Conservation (phyloP, 768 basidiomycete genomes). For the Tylopilus plumbeoviolaceoides region DNA sequence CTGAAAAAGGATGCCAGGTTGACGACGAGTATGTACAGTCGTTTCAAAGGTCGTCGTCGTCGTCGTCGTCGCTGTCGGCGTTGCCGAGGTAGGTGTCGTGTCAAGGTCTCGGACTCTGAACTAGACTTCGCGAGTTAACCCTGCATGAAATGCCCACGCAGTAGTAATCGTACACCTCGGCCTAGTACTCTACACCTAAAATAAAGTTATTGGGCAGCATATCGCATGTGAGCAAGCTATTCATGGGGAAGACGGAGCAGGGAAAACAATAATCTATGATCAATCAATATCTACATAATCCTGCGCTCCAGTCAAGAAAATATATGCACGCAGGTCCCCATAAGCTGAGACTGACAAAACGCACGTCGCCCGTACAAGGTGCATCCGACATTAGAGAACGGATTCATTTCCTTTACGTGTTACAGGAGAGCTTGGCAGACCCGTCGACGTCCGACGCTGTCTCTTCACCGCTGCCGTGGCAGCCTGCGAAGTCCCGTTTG, state of each 20-base stretch:
- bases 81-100: background rate
- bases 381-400: slow-evolving; percentile 3
- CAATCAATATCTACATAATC: slow-evolving; percentile 30
- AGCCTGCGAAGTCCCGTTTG: slow-evolving; percentile 16
- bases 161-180: slow-evolving; percentile 17
- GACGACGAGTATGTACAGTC: slow-evolving; percentile 29
- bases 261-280: slow-evolving; percentile 32
- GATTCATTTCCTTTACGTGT: slow-evolving; percentile 29
- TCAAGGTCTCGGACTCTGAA: background rate
- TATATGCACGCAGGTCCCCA: slow-evolving; percentile 26
- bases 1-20: slow-evolving; percentile 68
- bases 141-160: slow-evolving; percentile 21
- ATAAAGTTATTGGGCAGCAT: slow-evolving; percentile 33
- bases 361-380: slow-evolving; percentile 1
- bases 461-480: slow-evolving; percentile 58
- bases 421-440: slow-evolving; percentile 39
- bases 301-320: slow-evolving; percentile 33
- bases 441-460: slow-evolving; percentile 73
- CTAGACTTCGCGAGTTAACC: slow-evolving; percentile 7
- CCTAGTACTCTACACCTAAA: slow-evolving; percentile 29
- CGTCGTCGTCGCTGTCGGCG: slow-evolving; percentile 6
- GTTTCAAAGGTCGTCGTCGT: slow-evolving; percentile 4
- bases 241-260: slow-evolving; percentile 3
- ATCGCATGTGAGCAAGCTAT: slow-evolving; percentile 22
- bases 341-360: slow-evolving; percentile 13